These are phyloP conservation scores for Hypoxylon sp. DNA, from an alignment of 2,329 filamentous ascomycete genomes.

Conservation along the genomic window DNA sequence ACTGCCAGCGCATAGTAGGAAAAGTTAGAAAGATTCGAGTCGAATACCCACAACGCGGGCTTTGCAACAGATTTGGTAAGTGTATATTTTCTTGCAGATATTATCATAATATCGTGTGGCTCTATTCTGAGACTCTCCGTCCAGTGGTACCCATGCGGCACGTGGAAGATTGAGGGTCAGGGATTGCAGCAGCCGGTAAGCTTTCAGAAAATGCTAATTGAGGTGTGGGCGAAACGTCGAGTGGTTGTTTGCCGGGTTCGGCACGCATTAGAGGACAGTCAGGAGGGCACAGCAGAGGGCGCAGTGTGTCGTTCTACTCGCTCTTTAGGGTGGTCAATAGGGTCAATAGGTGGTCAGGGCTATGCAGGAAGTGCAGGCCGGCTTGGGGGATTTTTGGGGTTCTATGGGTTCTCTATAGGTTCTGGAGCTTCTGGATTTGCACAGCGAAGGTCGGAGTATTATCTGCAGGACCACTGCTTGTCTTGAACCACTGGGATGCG, in stretches of 20 bases:
- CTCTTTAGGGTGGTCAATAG: slow-evolving; percentile 25
- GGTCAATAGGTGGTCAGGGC: slow-evolving; percentile 19
- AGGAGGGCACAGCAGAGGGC: slow-evolving; percentile 42
- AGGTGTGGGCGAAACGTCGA: slow-evolving; percentile 43
- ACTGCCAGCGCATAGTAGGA: slow-evolving; percentile 48
- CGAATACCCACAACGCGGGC: slow-evolving; percentile 26
- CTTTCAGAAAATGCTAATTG: slow-evolving; percentile 41
- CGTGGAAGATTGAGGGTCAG: slow-evolving; percentile 45
- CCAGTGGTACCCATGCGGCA: slow-evolving; percentile 42
- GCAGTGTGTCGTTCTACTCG: slow-evolving; percentile 40
- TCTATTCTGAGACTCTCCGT: slow-evolving; percentile 30
- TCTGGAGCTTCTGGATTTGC: slow-evolving; percentile 47
- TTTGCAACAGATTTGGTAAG: slow-evolving; percentile 27
- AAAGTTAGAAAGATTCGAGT: slow-evolving; percentile 30
- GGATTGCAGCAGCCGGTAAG: slow-evolving; percentile 44
- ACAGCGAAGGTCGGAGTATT: slow-evolving; percentile 50
- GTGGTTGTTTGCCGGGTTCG: slow-evolving; percentile 43
- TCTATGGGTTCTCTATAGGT: slow-evolving; percentile 28
- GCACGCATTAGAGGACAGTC: slow-evolving; percentile 46
- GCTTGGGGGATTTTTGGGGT: slow-evolving; percentile 17
- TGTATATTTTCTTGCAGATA: slow-evolving; percentile 38
- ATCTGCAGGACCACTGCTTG: slow-evolving; percentile 48
- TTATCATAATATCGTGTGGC: slow-evolving; percentile 44
- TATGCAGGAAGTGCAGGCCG: slow-evolving; percentile 38
- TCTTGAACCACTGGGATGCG: slow-evolving; percentile 43